phyloP scores from a whole-genome alignment of 1,284 basidiomycete species.

The Ceratobasidium sp. region DNA sequence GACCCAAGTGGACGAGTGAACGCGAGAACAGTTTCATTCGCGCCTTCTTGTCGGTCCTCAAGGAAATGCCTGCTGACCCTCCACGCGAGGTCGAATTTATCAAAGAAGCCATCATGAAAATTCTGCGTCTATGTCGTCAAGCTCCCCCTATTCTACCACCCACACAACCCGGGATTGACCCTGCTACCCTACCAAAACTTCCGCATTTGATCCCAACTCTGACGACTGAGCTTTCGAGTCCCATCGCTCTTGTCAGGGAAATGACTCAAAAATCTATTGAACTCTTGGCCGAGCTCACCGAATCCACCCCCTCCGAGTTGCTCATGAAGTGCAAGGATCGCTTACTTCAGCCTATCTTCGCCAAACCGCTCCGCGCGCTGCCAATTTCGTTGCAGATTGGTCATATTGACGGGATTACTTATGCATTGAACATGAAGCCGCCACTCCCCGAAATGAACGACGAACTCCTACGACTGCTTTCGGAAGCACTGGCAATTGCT shows the following conservation, averaged over 20 bases:
- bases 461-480: conserved; percentile 89
- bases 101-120: conserved; percentile 76
- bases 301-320: conserved; percentile 77
- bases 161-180: conserved; percentile 30
- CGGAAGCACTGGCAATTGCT: conserved; percentile 93
- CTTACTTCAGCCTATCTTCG: conserved; percentile 89
- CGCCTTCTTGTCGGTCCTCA: conserved; percentile 91
- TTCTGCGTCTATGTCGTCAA: conserved; percentile 76
- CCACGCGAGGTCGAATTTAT: conserved; percentile 85
- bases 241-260: conserved; percentile 85
- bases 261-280: conserved; percentile 86
- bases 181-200: conserved; percentile 27
- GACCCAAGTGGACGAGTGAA: conserved; percentile 83
- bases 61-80: conserved; percentile 93
- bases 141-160: conserved; percentile 42
- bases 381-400: conserved; percentile 97
- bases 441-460: conserved; percentile 90
- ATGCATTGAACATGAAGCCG: conserved; percentile 84
- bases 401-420: conserved; percentile 97
- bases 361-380: conserved; percentile 95
- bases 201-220: conserved; percentile 80
- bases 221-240: conserved; percentile 87
- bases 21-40: conserved; percentile 92
- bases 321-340: conserved; percentile 87
- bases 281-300: conserved; percentile 78